Base-by-base conservation (phyloP, 2,329 filamentous ascomycete species). In the Monosporascus sp. region DNA sequence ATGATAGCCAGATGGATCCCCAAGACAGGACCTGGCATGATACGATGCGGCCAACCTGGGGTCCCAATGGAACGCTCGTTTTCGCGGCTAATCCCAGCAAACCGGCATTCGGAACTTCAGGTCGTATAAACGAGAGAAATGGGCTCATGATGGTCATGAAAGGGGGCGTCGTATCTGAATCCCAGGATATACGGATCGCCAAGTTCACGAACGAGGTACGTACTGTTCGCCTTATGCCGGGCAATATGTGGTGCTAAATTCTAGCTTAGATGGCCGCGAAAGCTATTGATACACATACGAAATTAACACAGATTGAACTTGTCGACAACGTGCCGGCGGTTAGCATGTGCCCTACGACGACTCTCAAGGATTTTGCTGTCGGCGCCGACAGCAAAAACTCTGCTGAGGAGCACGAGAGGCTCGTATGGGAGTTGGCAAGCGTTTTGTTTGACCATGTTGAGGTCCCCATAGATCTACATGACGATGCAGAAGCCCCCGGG, bases 401-500 rank as follows among this genome's bases (percentile, higher is more conserved):
- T 17, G 76, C 75, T 22, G 75, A 70, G 51, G 69, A 74, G 20
- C 82, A 90, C 53, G 90, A 95, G 70, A 83, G 84, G 63, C 77
- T 84, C 15, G 84, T 94, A 1, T 99, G 95, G 94, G 82, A 90
- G 55, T 77, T 99, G 37, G 87, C 90, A 1, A 88, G 89, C 53
- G 85, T 97, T 38, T 79, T 99, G 3, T 99, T 96, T 64, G 91
- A 96, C 59, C 77, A 84, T n/a, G 57, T 83, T 11, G 73, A 73
- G 17, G 65, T 79, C 31, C 70, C 74, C 2, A 53, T 69, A 3
- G 73, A 77, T 14, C 63, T 76, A 8, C 62, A 73, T 35, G 58
- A 65, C 27, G 60, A 64, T 39, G 60, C 65, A 1, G 61, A 73
- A 11, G 64, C 70, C 0, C 62, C 68, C 5, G 68, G 75, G 37